phyloP scores from a whole-genome alignment of 371 early-diverging fungal genomes.

The Apophysomyces trapeziformis region DNA sequence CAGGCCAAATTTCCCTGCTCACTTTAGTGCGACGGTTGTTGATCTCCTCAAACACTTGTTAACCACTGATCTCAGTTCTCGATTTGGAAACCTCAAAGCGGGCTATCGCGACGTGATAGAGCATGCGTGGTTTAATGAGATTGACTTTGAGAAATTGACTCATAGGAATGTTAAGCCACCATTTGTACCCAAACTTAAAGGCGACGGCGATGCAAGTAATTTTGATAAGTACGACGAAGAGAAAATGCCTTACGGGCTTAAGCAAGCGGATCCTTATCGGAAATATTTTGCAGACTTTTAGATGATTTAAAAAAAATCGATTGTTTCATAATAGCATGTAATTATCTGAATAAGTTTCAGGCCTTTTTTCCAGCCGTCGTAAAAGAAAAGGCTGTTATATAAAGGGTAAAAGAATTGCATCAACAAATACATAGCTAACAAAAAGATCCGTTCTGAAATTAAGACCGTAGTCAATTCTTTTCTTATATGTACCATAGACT shows the following conservation, averaged over 20 bases:
- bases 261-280: slow-evolving; percentile 31
- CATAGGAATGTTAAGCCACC: slow-evolving; percentile 82
- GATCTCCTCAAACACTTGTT: slow-evolving; percentile 89
- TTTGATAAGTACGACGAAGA: slow-evolving; percentile 91
- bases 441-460: too few species aligned
- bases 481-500: background rate
- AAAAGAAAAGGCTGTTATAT: too few species aligned
- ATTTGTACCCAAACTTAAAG: slow-evolving; percentile 77
- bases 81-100: slow-evolving; percentile 87
- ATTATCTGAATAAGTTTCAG: background rate
- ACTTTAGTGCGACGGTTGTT: slow-evolving; percentile 81
- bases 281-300: slow-evolving; percentile 37
- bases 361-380: too few species aligned
- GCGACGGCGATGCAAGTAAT: slow-evolving; percentile 89
- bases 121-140: slow-evolving; percentile 94
- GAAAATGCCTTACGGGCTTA: slow-evolving; percentile 51
- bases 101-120: slow-evolving; percentile 87
- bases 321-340: background rate
- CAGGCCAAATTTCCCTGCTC: slow-evolving; percentile 63
- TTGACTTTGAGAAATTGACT: slow-evolving; percentile 85
- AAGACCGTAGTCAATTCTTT: background rate
- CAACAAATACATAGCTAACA: too few species aligned
- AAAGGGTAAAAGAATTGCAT: too few species aligned
- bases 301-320: slow-evolving; percentile 4
- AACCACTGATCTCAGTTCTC: slow-evolving; percentile 82